Evolutionary conservation across 805 yeast species (phyloP).

Genomic region (Teunomyces barrocoloradensis): DNA sequence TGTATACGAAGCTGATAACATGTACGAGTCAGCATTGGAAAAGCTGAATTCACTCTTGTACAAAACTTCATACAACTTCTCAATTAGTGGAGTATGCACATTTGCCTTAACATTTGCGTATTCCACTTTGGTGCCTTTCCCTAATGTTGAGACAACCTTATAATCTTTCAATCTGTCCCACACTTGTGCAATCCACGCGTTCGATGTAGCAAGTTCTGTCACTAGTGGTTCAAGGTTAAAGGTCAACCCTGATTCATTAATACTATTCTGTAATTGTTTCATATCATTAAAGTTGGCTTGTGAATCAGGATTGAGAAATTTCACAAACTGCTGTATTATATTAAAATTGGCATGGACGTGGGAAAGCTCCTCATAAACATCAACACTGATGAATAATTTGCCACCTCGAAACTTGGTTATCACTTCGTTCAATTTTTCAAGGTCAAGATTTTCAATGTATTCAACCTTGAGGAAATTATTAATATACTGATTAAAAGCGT

Average conservation of each 20-base stretch:
- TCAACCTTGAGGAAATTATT: conserved; percentile 16
- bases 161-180: conserved; percentile 14
- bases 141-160: conserved; percentile 17
- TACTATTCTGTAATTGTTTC: conserved; percentile 19
- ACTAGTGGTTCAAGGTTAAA: conserved; percentile 15
- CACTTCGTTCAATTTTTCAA: conserved; percentile 25
- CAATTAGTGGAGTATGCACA: conserved; percentile 17
- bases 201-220: conserved; percentile 15
- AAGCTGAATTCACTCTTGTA: conserved; percentile 25
- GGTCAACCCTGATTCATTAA: conserved; percentile 19
- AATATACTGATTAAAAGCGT: conserved; percentile 18
- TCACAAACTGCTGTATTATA: conserved; percentile 15
- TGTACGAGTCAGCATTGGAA: conserved; percentile 27
- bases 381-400: conserved; percentile 19
- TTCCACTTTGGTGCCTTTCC: conserved; percentile 13
- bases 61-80: conserved; percentile 16
- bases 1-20: conserved; percentile 23
- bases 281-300: conserved; percentile 18
- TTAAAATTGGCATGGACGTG: conserved; percentile 21
- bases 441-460: conserved; percentile 15
- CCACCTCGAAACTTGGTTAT: conserved; percentile 22
- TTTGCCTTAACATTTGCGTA: conserved; percentile 17
- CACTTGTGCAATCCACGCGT: conserved; percentile 21
- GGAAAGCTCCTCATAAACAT: conserved; percentile 27
- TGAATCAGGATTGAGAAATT: conserved; percentile 1